These are phyloP conservation scores for Dianthus caryophyllus DNA, from an alignment of 148 eudicot species.

Conservation along the genomic window DNA sequence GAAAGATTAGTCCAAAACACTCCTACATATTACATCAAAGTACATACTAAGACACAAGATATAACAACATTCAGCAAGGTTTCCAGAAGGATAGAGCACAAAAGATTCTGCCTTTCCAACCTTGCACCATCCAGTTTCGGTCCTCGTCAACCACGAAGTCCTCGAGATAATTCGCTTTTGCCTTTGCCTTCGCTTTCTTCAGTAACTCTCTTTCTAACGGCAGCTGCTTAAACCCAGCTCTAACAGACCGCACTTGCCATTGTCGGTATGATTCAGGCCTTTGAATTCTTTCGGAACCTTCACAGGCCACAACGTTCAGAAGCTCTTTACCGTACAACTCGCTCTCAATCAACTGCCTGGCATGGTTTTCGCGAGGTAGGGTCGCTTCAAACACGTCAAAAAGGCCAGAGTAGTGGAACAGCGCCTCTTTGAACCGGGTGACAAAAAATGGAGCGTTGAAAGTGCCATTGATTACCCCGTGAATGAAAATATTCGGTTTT, in stretches of 20 bases:
- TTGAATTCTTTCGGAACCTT: conserved; percentile 42
- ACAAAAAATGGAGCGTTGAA: conserved; percentile 55
- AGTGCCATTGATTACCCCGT: conserved; percentile 43
- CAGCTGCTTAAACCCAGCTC: conserved; percentile 44
- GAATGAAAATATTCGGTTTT: conserved; percentile 48
- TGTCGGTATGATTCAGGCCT: conserved; percentile 58
- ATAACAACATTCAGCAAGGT: conserved; percentile 14
- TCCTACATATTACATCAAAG: conserved; percentile 11
- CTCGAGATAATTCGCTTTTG: conserved; percentile 39
- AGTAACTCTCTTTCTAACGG: conserved; percentile 34
- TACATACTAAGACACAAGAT: neutral
- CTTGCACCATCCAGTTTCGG: conserved; percentile 49
- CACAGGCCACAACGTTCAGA: conserved; percentile 50
- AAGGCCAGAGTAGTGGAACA: conserved; percentile 35
- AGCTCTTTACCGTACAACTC: conserved; percentile 37
- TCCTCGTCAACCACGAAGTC: conserved; percentile 55
- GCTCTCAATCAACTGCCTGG: conserved; percentile 36
- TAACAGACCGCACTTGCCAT: conserved; percentile 41
- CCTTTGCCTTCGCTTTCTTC: conserved; percentile 30
- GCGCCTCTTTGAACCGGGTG: conserved; percentile 47
- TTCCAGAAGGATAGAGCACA: conserved; percentile 46
- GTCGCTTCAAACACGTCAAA: conserved; percentile 45
- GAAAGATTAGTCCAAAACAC: neutral
- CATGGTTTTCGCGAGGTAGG: conserved; percentile 33
- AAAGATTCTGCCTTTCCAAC: conserved; percentile 56